phyloP scores from a whole-genome alignment of 331 rosid genomes.

The Arachis monticola region DNA sequence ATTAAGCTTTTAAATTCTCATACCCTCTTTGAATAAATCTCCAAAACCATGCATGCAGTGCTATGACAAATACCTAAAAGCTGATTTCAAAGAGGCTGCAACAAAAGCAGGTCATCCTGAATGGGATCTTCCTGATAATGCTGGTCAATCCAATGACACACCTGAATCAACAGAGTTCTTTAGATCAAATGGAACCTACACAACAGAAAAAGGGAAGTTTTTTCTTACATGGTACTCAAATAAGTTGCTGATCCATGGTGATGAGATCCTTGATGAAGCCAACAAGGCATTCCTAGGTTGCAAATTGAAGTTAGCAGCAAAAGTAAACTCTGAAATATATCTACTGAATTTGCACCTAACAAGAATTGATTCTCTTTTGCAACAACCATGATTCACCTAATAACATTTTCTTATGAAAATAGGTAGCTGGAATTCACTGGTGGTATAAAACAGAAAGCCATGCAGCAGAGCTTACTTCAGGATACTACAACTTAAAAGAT shows the following conservation, averaged over 20 bases:
- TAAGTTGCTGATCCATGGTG: constrained; percentile 71
- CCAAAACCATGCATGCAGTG: constrained; percentile 54
- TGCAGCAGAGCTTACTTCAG: constrained; percentile 86
- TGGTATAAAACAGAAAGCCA: constrained; percentile 74
- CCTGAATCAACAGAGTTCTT: constrained; percentile 74
- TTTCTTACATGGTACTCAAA: constrained; percentile 88
- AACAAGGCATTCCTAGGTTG: constrained; percentile 68
- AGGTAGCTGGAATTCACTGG: constrained; percentile 97
- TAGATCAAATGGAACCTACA: constrained; percentile 63
- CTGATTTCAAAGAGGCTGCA: constrained; percentile 68
- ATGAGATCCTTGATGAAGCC: constrained; percentile 77
- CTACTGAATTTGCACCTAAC: background rate
- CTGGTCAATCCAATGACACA: constrained; percentile 65
- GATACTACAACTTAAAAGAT: constrained; percentile 68
- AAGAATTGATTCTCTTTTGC: background rate
- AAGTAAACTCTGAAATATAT: constrained; percentile 47
- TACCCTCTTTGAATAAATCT: background rate
- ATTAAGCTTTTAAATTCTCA: background rate
- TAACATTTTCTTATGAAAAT: constrained; percentile 31
- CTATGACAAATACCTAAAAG: constrained; percentile 75
- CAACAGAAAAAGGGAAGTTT: constrained; percentile 64
- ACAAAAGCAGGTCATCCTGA: constrained; percentile 64
- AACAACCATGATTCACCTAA: too few species aligned
- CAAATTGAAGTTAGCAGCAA: constrained; percentile 75
- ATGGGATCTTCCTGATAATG: constrained; percentile 77